These are phyloP conservation scores for Mycena kentingensis DNA, from an alignment of 768 basidiomycete species.

Conservation along the genomic window DNA sequence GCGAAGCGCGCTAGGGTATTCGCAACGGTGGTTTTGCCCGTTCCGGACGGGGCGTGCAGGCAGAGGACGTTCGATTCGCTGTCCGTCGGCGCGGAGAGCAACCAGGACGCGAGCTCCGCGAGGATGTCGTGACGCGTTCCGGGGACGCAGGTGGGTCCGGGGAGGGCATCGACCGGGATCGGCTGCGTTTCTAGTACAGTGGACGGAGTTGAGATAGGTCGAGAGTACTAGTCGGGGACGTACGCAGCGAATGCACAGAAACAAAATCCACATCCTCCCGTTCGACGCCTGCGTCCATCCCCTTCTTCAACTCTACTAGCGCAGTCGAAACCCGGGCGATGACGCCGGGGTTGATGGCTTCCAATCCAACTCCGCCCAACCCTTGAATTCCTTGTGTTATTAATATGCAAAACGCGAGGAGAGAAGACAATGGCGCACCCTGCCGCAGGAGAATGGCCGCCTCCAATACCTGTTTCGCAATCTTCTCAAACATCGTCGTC, in stretches of 20 bases:
- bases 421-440: too few species aligned
- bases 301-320: not conserved
- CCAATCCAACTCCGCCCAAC: too few species aligned
- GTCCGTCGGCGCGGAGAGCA: not conserved
- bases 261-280: not conserved
- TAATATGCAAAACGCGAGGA: too few species aligned
- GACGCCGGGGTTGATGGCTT: too few species aligned
- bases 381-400: too few species aligned
- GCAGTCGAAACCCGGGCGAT: too few species aligned
- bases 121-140: not conserved
- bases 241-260: not conserved
- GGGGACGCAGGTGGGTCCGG: not conserved
- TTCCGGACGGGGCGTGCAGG: not conserved
- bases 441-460: not conserved
- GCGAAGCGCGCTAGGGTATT: not conserved
- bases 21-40: not conserved
- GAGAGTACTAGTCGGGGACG: not conserved
- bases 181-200: not conserved
- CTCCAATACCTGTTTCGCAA: not conserved
- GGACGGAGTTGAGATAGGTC: not conserved
- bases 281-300: not conserved
- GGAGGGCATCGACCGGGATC: not conserved
- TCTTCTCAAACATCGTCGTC: not conserved
- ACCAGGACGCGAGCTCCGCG: not conserved
- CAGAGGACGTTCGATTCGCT: not conserved